Base-by-base conservation (phyloP, 768 basidiomycete genomes). In the Coprinopsis strossmayeri region DNA sequence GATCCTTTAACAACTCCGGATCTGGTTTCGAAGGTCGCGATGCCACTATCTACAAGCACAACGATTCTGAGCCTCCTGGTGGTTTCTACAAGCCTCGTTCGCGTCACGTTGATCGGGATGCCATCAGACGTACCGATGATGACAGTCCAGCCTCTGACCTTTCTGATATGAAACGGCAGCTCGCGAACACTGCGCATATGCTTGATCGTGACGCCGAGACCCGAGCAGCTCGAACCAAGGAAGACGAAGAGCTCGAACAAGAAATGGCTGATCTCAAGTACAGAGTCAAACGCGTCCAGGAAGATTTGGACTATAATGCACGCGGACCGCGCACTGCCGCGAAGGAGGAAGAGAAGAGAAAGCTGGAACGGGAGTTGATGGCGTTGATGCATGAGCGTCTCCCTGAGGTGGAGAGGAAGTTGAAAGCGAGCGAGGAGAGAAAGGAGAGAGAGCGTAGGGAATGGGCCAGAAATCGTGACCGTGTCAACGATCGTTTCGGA, bases 11-110 rank as follows among this genome's bases (percentile, higher is more conserved):
- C 51, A 68, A 69, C 42, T 65, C 73, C 10, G 69, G 74, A 4
- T 68, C 80, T 2, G 67, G 76, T 3, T 64, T 74, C 13, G 79
- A 81, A 5, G 72, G 75, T 3, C 77, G 87, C 10, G 96, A 99
- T 62, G 96, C 92, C 1, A 89, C 91, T 0, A 85, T 91, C 27
- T 99, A 96, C 72, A 89, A 89, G 57, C 87, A 96, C 67, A 74
- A 74, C 23, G 82, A 80, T 56, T 73, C 72, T 5, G 75, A 74
- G 34, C 78, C 79, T 3, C 67, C 76, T 1, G 73, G 77, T 37
- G 75, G 78, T 2, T 79, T 84, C 45, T 98, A 97, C 70, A 83
- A 87, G 59, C 81, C 91, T 2, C 78, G 79, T 7, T 78, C 78
- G 9, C 79, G 96, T 0, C 93, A 96, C 61, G 68, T 99, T 39